These are phyloP conservation scores for Toxicodendron radicans DNA, from an alignment of 345 rosid species.

Conservation along the genomic window DNA sequence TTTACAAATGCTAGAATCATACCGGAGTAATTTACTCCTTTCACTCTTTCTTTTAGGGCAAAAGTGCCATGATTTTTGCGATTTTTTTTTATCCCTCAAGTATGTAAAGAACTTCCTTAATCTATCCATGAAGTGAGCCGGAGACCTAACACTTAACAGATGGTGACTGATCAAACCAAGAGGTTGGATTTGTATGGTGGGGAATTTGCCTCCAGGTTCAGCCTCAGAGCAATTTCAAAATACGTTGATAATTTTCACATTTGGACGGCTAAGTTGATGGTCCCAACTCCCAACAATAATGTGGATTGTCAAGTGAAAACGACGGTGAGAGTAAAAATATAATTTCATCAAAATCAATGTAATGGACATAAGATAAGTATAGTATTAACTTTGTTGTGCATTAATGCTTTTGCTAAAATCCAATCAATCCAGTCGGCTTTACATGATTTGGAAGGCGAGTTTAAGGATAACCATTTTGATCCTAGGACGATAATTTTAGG, in stretches of 20 bases:
- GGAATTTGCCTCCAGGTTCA: neutral
- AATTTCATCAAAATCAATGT: neutral
- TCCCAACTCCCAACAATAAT: neutral
- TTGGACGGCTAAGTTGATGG: neutral
- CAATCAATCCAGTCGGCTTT: neutral
- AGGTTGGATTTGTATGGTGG: neutral
- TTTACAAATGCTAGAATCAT: too few species aligned
- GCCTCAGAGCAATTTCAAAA: neutral
- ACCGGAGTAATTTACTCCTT: too few species aligned
- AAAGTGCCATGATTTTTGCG: too few species aligned
- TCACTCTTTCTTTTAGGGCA: too few species aligned
- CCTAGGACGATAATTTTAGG: neutral
- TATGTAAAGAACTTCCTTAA: too few species aligned
- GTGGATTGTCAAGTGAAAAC: neutral
- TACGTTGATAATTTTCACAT: neutral
- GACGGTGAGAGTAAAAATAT: constrained; percentile 1
- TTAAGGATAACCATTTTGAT: neutral
- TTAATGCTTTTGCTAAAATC: neutral
- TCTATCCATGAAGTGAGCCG: neutral
- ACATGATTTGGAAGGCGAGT: neutral
- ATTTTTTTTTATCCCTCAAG: too few species aligned
- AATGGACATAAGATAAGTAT: neutral
- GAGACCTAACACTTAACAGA: constrained; percentile 2
- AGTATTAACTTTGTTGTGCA: too few species aligned
- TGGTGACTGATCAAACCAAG: neutral